Conservation (phyloP, 2,329 filamentous ascomycete genomes). For the Blastomyces parvus region DNA sequence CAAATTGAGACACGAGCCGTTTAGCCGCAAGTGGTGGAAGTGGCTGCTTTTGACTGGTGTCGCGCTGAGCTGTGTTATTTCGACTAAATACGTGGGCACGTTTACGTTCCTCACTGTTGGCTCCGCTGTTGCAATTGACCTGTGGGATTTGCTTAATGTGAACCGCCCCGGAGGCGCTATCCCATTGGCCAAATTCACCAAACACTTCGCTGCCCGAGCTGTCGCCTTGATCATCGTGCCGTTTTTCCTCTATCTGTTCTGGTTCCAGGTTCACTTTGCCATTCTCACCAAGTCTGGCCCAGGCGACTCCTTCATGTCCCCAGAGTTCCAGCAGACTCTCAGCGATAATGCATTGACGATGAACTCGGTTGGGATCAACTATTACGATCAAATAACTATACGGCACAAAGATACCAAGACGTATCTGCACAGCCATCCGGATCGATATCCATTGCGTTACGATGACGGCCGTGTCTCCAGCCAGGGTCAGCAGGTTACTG, state of each 20-base stretch:
- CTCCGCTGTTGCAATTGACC: slow-evolving; percentile 82
- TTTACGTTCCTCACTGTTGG: slow-evolving; percentile 98
- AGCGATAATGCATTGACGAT: slow-evolving; percentile 89
- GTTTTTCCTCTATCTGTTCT: slow-evolving; percentile 97
- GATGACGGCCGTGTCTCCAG: slow-evolving; percentile 96
- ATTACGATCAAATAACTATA: slow-evolving; percentile 78
- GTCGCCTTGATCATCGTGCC: slow-evolving; percentile 80
- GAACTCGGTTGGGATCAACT: slow-evolving; percentile 76
- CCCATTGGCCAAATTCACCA: slow-evolving; percentile 65
- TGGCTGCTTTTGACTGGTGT: slow-evolving; percentile 95
- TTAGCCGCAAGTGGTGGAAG: slow-evolving; percentile 98
- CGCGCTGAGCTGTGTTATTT: slow-evolving; percentile 91
- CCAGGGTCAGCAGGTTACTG: slow-evolving; percentile 95
- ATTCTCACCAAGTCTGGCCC: slow-evolving; percentile 82
- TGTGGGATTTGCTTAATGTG: slow-evolving; percentile 89
- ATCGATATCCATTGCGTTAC: slow-evolving; percentile 84
- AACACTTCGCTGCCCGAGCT: slow-evolving; percentile 83
- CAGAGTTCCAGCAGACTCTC: slow-evolving; percentile 93
- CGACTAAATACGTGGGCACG: slow-evolving; percentile 91
- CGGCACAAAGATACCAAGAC: slow-evolving; percentile 96
- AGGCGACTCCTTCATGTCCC: slow-evolving; percentile 97
- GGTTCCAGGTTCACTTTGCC: slow-evolving; percentile 98
- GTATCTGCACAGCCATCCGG: slow-evolving; percentile 86
- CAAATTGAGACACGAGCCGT: slow-evolving; percentile 81
- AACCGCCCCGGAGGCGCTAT: slow-evolving; percentile 76